Evolutionary conservation across 768 basidiomycete species (phyloP).

Genomic region (Sutorius australiensis): DNA sequence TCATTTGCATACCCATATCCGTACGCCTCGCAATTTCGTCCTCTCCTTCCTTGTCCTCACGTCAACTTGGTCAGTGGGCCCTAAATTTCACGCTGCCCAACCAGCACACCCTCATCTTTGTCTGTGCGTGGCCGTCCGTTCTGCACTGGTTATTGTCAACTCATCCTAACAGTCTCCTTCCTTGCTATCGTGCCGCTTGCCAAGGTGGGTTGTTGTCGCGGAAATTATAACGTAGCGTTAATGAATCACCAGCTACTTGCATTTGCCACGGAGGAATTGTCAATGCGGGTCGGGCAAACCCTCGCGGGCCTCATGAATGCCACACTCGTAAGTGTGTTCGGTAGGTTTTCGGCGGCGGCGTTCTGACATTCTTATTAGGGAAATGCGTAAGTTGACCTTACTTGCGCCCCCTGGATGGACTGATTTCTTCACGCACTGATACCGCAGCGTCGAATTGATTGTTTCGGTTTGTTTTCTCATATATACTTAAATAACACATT

Average conservation of each 20-base stretch:
- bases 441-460: conserved; percentile 51
- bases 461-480: conserved; percentile 52
- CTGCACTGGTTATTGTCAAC: not conserved
- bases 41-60: not conserved
- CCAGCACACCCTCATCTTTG: conserved; percentile 61
- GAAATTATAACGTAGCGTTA: not conserved
- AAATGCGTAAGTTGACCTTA: conserved; percentile 25
- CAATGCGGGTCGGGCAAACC: conserved; percentile 78
- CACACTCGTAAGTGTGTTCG: conserved; percentile 53
- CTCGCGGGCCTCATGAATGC: conserved; percentile 83
- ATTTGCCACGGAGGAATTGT: conserved; percentile 84
- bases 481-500: not conserved
- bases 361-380: conserved; percentile 17
- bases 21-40: conserved; percentile 32
- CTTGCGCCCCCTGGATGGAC: not conserved
- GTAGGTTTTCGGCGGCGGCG: not conserved
- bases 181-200: conserved; percentile 82
- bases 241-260: conserved; percentile 53
- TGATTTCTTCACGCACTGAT: not conserved
- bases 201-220: conserved; percentile 42
- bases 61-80: conserved; percentile 54
- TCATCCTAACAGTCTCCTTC: conserved; percentile 56
- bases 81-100: conserved; percentile 55
- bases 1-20: conserved; percentile 69
- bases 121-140: conserved; percentile 49